Percentiles rank a stretch among this genome's conserved stretches.
phyloP scores from a whole-genome alignment of 257 asterid species.

The Capsicum chinense region DNA sequence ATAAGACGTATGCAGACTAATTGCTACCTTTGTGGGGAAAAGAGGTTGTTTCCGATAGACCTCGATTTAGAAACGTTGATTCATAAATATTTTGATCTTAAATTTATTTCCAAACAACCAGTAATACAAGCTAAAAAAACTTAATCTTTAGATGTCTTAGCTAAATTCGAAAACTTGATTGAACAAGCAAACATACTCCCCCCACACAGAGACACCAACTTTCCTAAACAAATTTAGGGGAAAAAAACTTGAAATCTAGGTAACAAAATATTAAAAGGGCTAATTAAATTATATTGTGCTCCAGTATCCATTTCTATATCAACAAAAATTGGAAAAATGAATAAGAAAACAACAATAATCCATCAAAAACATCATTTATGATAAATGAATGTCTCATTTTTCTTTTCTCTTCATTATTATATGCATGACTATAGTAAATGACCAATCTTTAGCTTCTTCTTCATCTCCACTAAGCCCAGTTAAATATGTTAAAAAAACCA shows the following conservation, averaged over 20 bases:
- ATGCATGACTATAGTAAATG: slow-evolving; percentile 35
- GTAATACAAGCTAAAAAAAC: neutral
- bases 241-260: neutral
- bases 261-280: neutral
- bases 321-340: neutral
- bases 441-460: slow-evolving; percentile 38
- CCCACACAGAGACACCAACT: neutral
- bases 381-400: neutral
- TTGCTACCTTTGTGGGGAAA: neutral
- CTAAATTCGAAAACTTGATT: neutral
- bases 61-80: neutral
- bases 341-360: neutral
- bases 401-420: slow-evolving; percentile 32
- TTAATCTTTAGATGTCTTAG: neutral
- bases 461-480: slow-evolving; percentile 31
- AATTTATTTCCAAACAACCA: neutral
- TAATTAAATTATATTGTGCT: neutral
- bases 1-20: no score
- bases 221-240: neutral
- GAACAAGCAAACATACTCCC: neutral
- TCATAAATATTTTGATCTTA: neutral
- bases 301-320: neutral
- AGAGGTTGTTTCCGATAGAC: neutral
- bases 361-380: neutral
- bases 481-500: slow-evolving; percentile 24